Conservation (phyloP, 2,329 filamentous ascomycete genomes). For the Dactylellina cionopaga region DNA sequence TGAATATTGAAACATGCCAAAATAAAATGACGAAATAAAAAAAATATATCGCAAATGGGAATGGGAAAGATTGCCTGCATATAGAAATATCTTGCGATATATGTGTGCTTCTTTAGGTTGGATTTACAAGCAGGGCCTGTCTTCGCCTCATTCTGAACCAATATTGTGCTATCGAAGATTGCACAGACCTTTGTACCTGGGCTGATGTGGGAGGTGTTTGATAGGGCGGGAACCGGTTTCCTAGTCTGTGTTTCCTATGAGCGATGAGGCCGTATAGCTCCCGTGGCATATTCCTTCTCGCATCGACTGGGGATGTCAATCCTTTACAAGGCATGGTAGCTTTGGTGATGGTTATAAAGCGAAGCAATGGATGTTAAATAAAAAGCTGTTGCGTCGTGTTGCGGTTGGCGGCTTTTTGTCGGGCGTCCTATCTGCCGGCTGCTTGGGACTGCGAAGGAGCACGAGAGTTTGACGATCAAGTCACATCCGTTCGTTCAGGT, state of each 20-base stretch:
- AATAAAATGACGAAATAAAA: too few relatives aligned
- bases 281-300: neutral
- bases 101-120: too few relatives aligned
- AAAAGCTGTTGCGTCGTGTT: too few relatives aligned
- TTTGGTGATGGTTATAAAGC: neutral
- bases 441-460: too few relatives aligned
- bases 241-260: neutral
- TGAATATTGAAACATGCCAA: too few relatives aligned
- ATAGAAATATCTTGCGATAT: neutral
- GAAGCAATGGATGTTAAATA: neutral
- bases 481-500: too few relatives aligned
- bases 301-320: neutral
- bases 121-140: too few relatives aligned
- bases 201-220: neutral
- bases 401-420: too few relatives aligned
- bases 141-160: neutral
- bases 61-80: neutral
- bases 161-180: neutral
- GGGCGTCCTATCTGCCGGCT: neutral
- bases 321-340: constrained; percentile 9
- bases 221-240: too few relatives aligned
- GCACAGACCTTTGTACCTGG: neutral
- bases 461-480: too few relatives aligned
- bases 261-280: neutral
- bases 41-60: neutral